These are phyloP conservation scores for Lepidium africanum DNA, from an alignment of 345 rosid species.

Conservation along the genomic window DNA sequence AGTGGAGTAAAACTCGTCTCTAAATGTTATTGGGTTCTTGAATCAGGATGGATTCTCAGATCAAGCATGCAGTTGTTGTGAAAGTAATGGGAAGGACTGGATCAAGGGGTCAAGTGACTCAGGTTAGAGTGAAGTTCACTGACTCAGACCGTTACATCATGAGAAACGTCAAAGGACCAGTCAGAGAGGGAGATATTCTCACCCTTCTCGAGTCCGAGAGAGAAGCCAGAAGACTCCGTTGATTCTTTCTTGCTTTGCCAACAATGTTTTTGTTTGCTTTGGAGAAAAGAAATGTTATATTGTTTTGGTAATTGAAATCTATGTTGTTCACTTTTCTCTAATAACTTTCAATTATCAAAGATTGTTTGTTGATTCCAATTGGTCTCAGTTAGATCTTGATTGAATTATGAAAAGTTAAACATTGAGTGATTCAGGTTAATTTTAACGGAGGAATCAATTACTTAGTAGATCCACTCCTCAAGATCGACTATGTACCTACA, in stretches of 20 bases:
- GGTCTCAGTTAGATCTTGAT: not conserved
- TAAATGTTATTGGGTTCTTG: not conserved
- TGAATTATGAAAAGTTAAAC: not conserved
- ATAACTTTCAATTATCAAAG: not conserved
- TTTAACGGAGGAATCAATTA: not conserved
- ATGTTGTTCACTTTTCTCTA: not conserved
- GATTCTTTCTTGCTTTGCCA: not conserved
- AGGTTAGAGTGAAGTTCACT: conserved; percentile 71
- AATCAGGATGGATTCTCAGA: conserved; percentile 65
- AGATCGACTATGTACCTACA: too few species aligned
- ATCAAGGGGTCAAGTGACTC: conserved; percentile 87
- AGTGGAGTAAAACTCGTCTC: not conserved
- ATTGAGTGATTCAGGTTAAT: not conserved
- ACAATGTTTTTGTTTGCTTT: not conserved
- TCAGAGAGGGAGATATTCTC: conserved; percentile 30
- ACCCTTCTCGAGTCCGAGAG: conserved; percentile 35
- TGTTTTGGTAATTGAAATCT: not conserved
- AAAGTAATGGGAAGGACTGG: conserved; percentile 90
- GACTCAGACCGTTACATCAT: conserved; percentile 26
- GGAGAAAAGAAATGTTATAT: not conserved
- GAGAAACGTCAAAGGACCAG: conserved; percentile 25
- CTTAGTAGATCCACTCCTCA: too few species aligned
- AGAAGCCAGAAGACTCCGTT: conserved; percentile 34
- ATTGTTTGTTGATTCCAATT: not conserved
- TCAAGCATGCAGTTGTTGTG: conserved; percentile 74